phyloP scores from a whole-genome alignment of 176 grass and related monocot genomes.

The Avena insularis region DNA sequence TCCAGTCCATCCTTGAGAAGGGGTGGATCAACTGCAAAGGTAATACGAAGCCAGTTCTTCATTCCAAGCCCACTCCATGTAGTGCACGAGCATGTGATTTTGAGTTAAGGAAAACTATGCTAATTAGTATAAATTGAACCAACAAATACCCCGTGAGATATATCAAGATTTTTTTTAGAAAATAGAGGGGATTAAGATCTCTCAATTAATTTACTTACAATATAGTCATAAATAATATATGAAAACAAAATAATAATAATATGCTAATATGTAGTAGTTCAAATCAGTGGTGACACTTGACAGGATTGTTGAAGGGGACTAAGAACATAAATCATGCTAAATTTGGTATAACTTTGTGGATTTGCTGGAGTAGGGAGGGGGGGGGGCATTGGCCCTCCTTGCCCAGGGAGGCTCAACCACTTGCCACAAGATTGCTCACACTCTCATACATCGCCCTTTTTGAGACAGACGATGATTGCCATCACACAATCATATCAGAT shows the following conservation, averaged over 20 bases:
- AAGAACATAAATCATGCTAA: no score
- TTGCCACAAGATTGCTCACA: no score
- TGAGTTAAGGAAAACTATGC: neutral
- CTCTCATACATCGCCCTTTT: no score
- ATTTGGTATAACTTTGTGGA: no score
- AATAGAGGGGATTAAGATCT: neutral
- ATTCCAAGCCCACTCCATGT: constrained; percentile 61
- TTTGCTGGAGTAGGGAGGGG: no score
- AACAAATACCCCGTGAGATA: no score
- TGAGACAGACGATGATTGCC: no score
- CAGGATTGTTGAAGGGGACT: no score
- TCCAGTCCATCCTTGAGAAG: constrained; percentile 64
- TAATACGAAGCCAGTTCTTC: constrained; percentile 71
- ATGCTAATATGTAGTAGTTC: neutral
- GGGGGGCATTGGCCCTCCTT: no score
- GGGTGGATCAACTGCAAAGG: constrained; percentile 51
- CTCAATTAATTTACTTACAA: neutral
- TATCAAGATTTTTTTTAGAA: neutral
- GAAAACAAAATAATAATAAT: neutral
- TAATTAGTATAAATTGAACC: neutral
- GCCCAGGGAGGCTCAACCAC: no score
- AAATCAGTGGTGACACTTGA: no score
- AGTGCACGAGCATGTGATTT: neutral
- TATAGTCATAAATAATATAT: neutral
- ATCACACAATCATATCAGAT: no score